A percentile compares a stretch with the other conserved stretches of the same genome.
phyloP scores from a whole-genome alignment of 1,284 basidiomycete species.

The Papiliotrema terrestris region DNA sequence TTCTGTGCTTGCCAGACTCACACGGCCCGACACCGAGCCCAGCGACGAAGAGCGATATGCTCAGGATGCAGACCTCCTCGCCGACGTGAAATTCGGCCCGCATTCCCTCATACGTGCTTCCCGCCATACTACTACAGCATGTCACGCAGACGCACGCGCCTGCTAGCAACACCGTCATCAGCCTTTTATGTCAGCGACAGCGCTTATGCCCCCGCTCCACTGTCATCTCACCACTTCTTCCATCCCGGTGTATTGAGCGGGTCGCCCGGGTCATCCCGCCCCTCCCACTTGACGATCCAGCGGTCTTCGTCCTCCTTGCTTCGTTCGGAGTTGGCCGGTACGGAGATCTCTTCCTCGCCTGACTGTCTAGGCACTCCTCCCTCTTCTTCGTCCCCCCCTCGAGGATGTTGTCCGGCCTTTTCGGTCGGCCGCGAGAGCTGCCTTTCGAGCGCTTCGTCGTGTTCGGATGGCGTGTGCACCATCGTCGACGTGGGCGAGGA shows the following conservation, averaged over 20 bases:
- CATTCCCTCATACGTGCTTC: slow-evolving; percentile 63
- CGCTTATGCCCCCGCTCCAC: background rate
- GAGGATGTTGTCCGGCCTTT: no score
- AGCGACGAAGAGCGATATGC: slow-evolving; percentile 62
- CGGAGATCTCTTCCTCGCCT: no score
- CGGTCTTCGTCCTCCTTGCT: slow-evolving; percentile 16
- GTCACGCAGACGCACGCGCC: slow-evolving; percentile 57
- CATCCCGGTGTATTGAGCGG: slow-evolving; percentile 35
- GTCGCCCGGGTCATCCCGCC: slow-evolving; percentile 29
- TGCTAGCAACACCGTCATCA: slow-evolving; percentile 27
- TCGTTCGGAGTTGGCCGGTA: no score
- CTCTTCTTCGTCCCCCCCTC: no score
- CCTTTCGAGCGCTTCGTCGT: no score
- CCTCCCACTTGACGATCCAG: slow-evolving; percentile 37
- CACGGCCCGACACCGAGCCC: slow-evolving; percentile 56
- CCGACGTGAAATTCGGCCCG: slow-evolving; percentile 60
- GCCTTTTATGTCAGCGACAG: slow-evolving; percentile 14
- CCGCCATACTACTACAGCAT: slow-evolving; percentile 66
- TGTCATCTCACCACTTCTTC: slow-evolving; percentile 37
- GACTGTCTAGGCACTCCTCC: no score
- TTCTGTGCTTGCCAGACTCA: slow-evolving; percentile 13
- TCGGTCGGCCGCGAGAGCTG: no score
- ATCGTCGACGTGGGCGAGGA: no score
- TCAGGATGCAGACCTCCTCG: slow-evolving; percentile 66
- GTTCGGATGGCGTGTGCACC: no score